Conservation (phyloP, 768 basidiomycete genomes). For the Obba rivulosa region DNA sequence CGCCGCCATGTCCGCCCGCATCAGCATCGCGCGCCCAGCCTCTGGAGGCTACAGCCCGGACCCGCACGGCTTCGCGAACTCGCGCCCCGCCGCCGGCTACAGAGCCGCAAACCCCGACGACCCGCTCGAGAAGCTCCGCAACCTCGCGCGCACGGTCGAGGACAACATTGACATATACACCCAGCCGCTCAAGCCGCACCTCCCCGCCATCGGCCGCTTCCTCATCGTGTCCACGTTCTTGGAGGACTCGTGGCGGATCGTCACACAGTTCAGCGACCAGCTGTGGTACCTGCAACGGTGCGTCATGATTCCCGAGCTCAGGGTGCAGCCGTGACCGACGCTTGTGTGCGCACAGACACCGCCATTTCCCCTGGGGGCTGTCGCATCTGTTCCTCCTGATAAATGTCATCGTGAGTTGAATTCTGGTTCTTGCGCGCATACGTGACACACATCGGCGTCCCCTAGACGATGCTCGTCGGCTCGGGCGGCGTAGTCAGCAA, state of each 20-base stretch:
- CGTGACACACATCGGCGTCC: background rate
- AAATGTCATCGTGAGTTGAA: conserved; percentile 81
- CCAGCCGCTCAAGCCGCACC: conserved; percentile 88
- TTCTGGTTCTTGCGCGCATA: background rate
- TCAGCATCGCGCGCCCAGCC: conserved; percentile 70
- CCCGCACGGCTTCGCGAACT: conserved; percentile 77
- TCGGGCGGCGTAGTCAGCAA: conserved; percentile 86
- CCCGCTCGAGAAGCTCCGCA: conserved; percentile 73
- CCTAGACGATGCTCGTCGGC: conserved; percentile 81
- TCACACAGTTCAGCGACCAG: conserved; percentile 95
- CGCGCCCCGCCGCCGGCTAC: conserved; percentile 64
- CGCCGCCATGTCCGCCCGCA: conserved; percentile 68
- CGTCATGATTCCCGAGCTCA: conserved; percentile 25
- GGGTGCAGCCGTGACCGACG: background rate
- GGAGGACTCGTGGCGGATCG: conserved; percentile 91
- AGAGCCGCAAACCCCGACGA: conserved; percentile 77
- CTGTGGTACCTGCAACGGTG: conserved; percentile 97
- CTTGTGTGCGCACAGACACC: conserved; percentile 53
- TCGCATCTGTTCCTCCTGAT: conserved; percentile 89
- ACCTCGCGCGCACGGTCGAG: conserved; percentile 72
- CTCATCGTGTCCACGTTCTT: conserved; percentile 97
- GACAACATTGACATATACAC: conserved; percentile 90
- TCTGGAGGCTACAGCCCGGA: conserved; percentile 51
- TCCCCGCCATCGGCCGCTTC: conserved; percentile 94
- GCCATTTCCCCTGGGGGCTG: conserved; percentile 92